These are phyloP conservation scores for Nothomitra cinnamomea DNA, from an alignment of 2,329 filamentous ascomycete genomes.

Conservation along the genomic window DNA sequence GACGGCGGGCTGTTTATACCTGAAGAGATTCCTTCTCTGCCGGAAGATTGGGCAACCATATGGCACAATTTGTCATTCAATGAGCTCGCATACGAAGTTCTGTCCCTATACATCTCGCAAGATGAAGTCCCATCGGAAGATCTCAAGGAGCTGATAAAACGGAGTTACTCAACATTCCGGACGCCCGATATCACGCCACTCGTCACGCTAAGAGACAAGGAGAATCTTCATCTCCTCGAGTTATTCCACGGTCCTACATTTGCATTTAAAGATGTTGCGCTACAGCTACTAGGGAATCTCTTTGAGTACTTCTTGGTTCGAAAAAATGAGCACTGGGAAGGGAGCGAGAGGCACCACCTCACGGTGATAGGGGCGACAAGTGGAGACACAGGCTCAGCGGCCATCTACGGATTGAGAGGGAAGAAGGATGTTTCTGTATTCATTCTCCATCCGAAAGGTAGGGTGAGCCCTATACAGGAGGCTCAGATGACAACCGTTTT, in stretches of 20 bases:
- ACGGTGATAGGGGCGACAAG: slow-evolving; percentile 78
- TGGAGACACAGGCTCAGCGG: slow-evolving; percentile 81
- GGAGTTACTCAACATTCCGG: slow-evolving; percentile 83
- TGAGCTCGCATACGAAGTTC: slow-evolving; percentile 68
- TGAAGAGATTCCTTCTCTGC: slow-evolving; percentile 55
- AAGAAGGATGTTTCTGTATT: slow-evolving; percentile 97
- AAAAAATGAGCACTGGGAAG: slow-evolving; percentile 37
- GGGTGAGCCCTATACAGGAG: slow-evolving; percentile 82
- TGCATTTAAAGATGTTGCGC: slow-evolving; percentile 86
- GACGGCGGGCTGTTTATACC: slow-evolving; percentile 86
- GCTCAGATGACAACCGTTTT: slow-evolving; percentile 92
- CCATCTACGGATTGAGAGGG: slow-evolving; percentile 84
- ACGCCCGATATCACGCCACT: slow-evolving; percentile 61
- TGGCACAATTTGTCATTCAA: slow-evolving; percentile 69
- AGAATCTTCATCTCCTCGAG: slow-evolving; percentile 73
- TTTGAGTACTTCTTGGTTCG: slow-evolving; percentile 76
- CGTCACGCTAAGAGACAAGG: slow-evolving; percentile 51
- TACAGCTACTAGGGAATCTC: slow-evolving; percentile 91
- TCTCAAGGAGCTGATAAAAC: slow-evolving; percentile 65
- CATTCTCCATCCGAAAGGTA: slow-evolving; percentile 83
- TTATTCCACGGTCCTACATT: slow-evolving; percentile 94
- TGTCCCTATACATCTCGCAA: slow-evolving; percentile 73
- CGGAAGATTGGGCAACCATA: slow-evolving; percentile 42
- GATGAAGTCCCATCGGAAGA: slow-evolving; percentile 67
- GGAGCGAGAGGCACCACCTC: slow-evolving; percentile 54